Percentiles rank a stretch among this genome's conserved stretches.
phyloP scores from a whole-genome alignment of 2,329 filamentous ascomycete genomes.

The Cladophialophora carrionii region DNA sequence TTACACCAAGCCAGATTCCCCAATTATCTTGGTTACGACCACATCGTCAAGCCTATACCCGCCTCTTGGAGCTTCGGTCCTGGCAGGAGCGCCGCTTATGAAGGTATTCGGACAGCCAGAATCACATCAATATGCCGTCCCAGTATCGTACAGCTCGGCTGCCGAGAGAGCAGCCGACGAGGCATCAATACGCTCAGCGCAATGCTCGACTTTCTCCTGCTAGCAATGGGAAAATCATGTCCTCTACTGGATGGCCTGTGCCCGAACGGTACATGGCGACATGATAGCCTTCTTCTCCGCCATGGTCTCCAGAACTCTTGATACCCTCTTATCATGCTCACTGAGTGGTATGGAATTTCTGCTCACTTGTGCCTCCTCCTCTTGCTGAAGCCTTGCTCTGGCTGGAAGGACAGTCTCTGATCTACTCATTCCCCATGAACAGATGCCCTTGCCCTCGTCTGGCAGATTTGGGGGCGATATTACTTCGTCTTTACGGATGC shows the following conservation, averaged over 20 bases:
- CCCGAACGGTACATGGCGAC: constrained; percentile 46
- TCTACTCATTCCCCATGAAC: constrained; percentile 55
- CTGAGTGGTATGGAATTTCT: constrained; percentile 8
- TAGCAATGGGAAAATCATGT: constrained; percentile 60
- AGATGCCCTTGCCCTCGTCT: constrained; percentile 64
- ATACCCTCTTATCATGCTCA: constrained; percentile 62
- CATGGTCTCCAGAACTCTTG: constrained; percentile 60
- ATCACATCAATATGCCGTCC: constrained; percentile 59
- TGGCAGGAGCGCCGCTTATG: neutral
- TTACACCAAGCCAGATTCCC: constrained; percentile 1
- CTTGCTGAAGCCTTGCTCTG: constrained; percentile 38
- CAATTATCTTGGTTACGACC: neutral
- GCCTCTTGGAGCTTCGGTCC: neutral
- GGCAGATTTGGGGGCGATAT: constrained; percentile 63
- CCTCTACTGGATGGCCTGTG: constrained; percentile 57
- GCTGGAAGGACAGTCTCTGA: constrained; percentile 35
- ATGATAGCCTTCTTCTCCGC: constrained; percentile 23
- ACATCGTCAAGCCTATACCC: constrained; percentile 5
- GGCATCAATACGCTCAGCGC: constrained; percentile 60
- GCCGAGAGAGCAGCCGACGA: constrained; percentile 55
- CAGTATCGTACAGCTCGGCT: constrained; percentile 60
- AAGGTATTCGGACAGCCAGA: constrained; percentile 55
- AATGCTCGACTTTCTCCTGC: constrained; percentile 56
- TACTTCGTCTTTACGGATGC: constrained; percentile 48
- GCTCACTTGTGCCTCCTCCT: constrained; percentile 16